Evolutionary conservation across 108 stramenopile genomes (phyloP).

Genomic region (Cylindrotheca fusiformis): DNA sequence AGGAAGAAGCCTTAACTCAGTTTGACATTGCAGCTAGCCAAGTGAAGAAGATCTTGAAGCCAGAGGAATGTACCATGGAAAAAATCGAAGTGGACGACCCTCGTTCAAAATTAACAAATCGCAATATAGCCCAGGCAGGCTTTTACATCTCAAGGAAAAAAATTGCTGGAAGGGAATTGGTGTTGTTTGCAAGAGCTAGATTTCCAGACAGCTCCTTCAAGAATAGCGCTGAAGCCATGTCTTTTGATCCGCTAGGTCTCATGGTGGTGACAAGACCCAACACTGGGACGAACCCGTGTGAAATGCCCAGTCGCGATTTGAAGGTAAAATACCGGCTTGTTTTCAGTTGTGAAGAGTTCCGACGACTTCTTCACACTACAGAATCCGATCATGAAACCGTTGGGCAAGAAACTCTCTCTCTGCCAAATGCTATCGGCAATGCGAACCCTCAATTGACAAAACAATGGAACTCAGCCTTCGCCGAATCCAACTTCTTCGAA

Average conservation of each 20-base stretch:
- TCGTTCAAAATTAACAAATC: slow-evolving; percentile 13
- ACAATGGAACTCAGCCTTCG: slow-evolving; percentile 46
- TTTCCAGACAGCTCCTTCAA: slow-evolving; percentile 16
- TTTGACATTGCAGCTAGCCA: not conserved
- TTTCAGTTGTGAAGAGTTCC: not conserved
- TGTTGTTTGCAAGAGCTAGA: slow-evolving; percentile 49
- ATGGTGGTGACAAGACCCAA: slow-evolving; percentile 60
- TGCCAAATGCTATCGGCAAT: not conserved
- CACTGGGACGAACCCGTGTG: slow-evolving; percentile 49
- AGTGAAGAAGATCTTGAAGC: slow-evolving; percentile 1
- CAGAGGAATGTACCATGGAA: not conserved
- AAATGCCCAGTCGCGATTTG: slow-evolving; percentile 45
- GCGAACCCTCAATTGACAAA: not conserved
- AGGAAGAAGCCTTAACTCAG: slow-evolving; percentile 16
- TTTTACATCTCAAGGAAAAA: slow-evolving; percentile 40
- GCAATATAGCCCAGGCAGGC: slow-evolving; percentile 31
- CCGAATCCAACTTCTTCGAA: slow-evolving; percentile 24
- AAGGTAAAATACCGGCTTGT: slow-evolving; percentile 33
- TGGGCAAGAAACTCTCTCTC: not conserved
- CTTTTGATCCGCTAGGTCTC: slow-evolving; percentile 38
- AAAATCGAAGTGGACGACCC: slow-evolving; percentile 5
- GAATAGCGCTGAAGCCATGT: slow-evolving; percentile 13
- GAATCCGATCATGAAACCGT: not conserved
- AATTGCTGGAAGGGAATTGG: slow-evolving; percentile 42
- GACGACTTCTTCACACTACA: not conserved